Conservation (phyloP, 179 eudicot species). For the Actinidia polygama region DNA sequence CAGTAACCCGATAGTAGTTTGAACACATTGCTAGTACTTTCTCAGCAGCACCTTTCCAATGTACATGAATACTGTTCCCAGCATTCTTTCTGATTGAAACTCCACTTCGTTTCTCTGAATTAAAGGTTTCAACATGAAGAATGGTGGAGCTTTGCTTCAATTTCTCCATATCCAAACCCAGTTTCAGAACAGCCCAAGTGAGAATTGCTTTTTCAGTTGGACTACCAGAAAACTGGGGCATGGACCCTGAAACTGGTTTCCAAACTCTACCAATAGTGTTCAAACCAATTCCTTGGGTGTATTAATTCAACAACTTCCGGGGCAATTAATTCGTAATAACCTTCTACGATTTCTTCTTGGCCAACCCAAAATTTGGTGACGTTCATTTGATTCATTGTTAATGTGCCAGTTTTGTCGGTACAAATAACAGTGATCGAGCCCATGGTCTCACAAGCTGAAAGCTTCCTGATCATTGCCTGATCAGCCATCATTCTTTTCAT, state of each 20-base stretch:
- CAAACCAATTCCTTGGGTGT: constrained; percentile 38
- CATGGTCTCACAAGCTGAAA: constrained; percentile 49
- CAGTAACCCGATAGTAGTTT: constrained; percentile 31
- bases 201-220: constrained; percentile 42
- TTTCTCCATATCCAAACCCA: constrained; percentile 34
- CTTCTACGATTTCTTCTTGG: constrained; percentile 1
- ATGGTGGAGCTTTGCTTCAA: constrained; percentile 17
- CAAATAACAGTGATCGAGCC: constrained; percentile 46
- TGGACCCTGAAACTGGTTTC: background rate
- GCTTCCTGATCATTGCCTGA: constrained; percentile 44
- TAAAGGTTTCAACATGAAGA: constrained; percentile 36
- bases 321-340: background rate
- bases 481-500: constrained; percentile 47
- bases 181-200: constrained; percentile 35
- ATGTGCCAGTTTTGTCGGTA: constrained; percentile 41
- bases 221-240: constrained; percentile 23
- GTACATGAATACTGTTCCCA: constrained; percentile 24
- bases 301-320: constrained; percentile 30
- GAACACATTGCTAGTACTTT: constrained; percentile 39
- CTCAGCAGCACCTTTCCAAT: constrained; percentile 48
- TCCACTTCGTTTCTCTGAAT: constrained; percentile 37
- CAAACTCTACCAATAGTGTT: constrained; percentile 33
- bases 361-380: constrained; percentile 43
- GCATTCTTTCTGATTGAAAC: constrained; percentile 23
- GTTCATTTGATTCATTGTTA: constrained; percentile 41